Percentiles rank a stretch among this genome's conserved stretches.
Conservation (phyloP, 1,284 basidiomycete species). For the Quambalaria eucalypti region DNA sequence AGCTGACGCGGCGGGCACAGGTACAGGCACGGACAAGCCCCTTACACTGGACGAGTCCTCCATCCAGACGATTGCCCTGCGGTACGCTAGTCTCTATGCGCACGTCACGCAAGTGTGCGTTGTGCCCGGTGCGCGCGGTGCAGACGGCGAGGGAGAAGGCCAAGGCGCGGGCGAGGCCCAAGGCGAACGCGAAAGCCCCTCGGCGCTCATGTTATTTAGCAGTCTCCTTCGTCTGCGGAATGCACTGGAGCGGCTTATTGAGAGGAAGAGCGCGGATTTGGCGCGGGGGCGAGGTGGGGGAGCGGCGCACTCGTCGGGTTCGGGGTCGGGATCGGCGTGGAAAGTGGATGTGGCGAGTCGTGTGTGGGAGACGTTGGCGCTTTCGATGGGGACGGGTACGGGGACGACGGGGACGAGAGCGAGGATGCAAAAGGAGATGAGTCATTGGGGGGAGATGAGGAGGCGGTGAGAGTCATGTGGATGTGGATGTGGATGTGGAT, state of each 20-base stretch:
- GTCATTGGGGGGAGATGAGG: background rate
- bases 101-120: background rate
- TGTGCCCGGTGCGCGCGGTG: background rate
- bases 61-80: slow-evolving; percentile 3
- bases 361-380: no score
- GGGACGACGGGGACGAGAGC: no score
- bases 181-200: background rate
- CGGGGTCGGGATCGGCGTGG: background rate
- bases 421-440: background rate
- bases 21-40: slow-evolving; percentile 1
- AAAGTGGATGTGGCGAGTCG: background rate
- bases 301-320: background rate
- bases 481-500: no score
- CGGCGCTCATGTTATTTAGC: background rate
- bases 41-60: background rate
- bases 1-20: background rate
- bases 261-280: background rate
- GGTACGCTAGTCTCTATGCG: slow-evolving; percentile 13
- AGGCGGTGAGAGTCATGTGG: no score
- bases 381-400: no score
- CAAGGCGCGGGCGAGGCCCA: background rate
- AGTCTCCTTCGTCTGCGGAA: background rate
- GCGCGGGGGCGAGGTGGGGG: background rate
- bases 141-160: background rate
- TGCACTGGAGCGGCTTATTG: background rate